phyloP scores from a whole-genome alignment of 495 filamentous ascomycete genomes.

The Aspergillus heteromorphus region DNA sequence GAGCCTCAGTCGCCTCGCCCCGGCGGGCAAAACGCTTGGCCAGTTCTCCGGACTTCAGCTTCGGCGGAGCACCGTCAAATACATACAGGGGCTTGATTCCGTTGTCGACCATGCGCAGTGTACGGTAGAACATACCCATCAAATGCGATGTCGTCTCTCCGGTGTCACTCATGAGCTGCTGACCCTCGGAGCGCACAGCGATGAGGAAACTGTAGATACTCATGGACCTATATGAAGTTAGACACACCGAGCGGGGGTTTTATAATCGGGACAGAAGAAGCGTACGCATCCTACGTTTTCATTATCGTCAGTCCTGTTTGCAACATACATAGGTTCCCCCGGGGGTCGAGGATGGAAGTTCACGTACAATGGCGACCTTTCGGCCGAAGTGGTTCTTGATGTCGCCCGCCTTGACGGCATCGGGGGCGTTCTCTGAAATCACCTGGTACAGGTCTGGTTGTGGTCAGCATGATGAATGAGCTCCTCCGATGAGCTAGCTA shows the following conservation, averaged over 20 bases:
- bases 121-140: slow-evolving; percentile 99
- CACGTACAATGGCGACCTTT: slow-evolving; percentile 89
- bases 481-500: neutral
- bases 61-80: slow-evolving; percentile 94
- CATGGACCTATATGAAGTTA: slow-evolving; percentile 68
- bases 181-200: slow-evolving; percentile 91
- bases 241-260: neutral
- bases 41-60: slow-evolving; percentile 92
- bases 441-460: slow-evolving; percentile 67
- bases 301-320: slow-evolving; percentile 12
- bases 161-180: slow-evolving; percentile 88
- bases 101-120: slow-evolving; percentile 94
- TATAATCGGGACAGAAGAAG: slow-evolving; percentile 9
- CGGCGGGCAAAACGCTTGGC: slow-evolving; percentile 92
- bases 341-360: neutral
- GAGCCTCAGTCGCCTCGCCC: slow-evolving; percentile 75
- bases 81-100: slow-evolving; percentile 98
- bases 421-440: slow-evolving; percentile 86
- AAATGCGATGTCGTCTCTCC: slow-evolving; percentile 96
- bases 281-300: slow-evolving; percentile 74
- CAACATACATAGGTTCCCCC: neutral
- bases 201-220: slow-evolving; percentile 98
- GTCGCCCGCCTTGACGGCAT: slow-evolving; percentile 91
- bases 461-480: neutral
- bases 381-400: slow-evolving; percentile 98